Conservation (phyloP, 1,284 basidiomycete genomes). For the Dichomitus squalens region DNA sequence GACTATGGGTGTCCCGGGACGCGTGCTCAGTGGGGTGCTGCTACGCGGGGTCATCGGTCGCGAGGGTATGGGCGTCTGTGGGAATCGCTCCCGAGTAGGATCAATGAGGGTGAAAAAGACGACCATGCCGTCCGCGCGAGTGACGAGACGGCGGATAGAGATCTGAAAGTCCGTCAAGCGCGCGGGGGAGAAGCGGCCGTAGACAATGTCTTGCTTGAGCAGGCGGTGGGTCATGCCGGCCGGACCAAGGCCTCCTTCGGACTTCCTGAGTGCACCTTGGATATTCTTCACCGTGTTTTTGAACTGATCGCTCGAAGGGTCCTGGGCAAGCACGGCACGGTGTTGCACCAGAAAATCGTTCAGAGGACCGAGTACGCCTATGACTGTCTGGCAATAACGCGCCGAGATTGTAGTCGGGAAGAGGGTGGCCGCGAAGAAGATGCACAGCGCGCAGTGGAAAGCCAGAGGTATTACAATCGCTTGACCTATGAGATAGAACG, state of each 20-base stretch:
- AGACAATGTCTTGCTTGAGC: conserved; percentile 65
- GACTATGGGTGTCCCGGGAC: conserved; percentile 10
- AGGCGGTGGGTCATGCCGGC: conserved; percentile 58
- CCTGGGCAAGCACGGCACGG: conserved; percentile 45
- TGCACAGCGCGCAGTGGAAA: conserved; percentile 61
- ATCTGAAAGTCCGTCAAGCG: conserved; percentile 62
- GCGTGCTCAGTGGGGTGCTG: conserved; percentile 12
- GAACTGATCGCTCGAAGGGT: conserved; percentile 51
- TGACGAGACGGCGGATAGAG: conserved; percentile 51
- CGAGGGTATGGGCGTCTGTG: conserved; percentile 51
- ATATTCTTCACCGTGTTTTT: conserved; percentile 37
- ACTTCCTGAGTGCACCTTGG: conserved; percentile 41
- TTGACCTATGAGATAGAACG: conserved; percentile 60
- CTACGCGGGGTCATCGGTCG: conserved; percentile 40
- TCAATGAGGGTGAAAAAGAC: conserved; percentile 68
- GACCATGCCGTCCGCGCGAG: conserved; percentile 65
- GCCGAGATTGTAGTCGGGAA: conserved; percentile 73
- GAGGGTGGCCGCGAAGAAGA: conserved; percentile 55
- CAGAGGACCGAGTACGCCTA: conserved; percentile 56
- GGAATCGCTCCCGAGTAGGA: conserved; percentile 58
- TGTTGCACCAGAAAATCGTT: conserved; percentile 51
- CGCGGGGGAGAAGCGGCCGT: conserved; percentile 60
- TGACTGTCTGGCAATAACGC: conserved; percentile 58
- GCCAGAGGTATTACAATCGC: conserved; percentile 60
- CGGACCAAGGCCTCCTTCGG: conserved; percentile 58